Evolutionary conservation across 2,329 filamentous ascomycete genomes (phyloP), one percentile per base, ranked within the genome.

Genomic region (Fusarium burgessii): DNA sequence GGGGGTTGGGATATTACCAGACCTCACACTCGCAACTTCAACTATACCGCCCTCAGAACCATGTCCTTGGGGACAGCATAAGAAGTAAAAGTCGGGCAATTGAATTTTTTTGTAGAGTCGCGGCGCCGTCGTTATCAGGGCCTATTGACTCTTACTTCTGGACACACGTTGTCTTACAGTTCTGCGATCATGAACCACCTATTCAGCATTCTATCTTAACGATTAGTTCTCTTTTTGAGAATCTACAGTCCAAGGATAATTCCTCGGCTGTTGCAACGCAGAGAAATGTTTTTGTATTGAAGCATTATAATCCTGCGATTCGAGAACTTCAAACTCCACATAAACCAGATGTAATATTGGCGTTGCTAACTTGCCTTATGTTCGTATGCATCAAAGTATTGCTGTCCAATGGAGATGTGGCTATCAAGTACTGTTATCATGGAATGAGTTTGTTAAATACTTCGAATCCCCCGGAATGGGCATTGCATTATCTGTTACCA

Each of bases 121-220:
- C 54, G 7, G 70, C 69, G 27, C 70, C 70, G 5, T 56, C 51
- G 6, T 18, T 73, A 5, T 70, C 70, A 2, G 70, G 70, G 1
- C 66, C 69, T 14, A 58, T 56, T 4, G 70, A 73, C 13, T 52
- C 70, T 12, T 68, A 70, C 40, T 72, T 73, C 36, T 73, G 70
- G 70, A 72, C 70, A 2, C 49, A 64, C 42, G 46, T 68, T 6
- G 70, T 72, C 14, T 43, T 72, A 20, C 70, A 68, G n/a, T 72
- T 72, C 20, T 52, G 69, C 7, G 52, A 70, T 27, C 43, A 58
- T 18, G 62, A 69, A 36, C 66, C 69, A 13, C 62, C 66, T 9
- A 66, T 72, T 2, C 46, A 58, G 12, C 66, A 73, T 9, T 67
- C 70, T 36, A 42, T 72, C 29, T 33, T 66, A 54, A 66, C 61